These are phyloP conservation scores for Eragrostis nindensis DNA, from an alignment of 176 grass and related monocot genomes.

Conservation along the genomic window DNA sequence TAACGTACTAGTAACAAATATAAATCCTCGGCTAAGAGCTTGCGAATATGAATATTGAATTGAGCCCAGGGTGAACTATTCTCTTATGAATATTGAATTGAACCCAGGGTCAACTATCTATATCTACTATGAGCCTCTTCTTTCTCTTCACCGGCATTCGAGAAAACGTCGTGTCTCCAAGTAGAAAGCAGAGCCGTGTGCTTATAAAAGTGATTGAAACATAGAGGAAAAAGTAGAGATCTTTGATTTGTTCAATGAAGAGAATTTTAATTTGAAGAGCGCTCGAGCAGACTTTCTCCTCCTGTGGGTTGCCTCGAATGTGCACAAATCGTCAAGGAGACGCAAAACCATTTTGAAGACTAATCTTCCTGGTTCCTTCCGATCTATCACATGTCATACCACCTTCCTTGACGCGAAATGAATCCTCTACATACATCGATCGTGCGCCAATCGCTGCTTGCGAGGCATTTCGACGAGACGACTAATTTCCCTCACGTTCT, in stretches of 20 bases:
- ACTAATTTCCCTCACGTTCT: not conserved
- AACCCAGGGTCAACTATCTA: not conserved
- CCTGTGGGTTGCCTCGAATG: not conserved
- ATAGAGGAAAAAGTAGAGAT: not conserved
- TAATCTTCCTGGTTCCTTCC: too few species aligned
- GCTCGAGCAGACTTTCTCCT: not conserved
- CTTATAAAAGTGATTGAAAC: conserved; percentile 1
- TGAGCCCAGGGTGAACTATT: not conserved
- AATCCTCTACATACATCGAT: not conserved
- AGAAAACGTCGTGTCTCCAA: conserved; percentile 30
- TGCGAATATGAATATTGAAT: not conserved
- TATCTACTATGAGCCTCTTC: not conserved
- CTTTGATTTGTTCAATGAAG: conserved; percentile 1
- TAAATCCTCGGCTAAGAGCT: not conserved
- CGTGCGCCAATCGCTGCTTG: too few species aligned
- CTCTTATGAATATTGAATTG: not conserved
- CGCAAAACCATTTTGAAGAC: not conserved
- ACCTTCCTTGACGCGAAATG: not conserved
- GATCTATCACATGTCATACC: not conserved
- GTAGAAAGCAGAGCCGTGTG: conserved; percentile 5
- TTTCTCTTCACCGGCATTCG: not conserved
- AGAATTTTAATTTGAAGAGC: not conserved
- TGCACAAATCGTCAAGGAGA: not conserved
- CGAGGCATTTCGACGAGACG: not conserved
- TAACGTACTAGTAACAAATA: not conserved